These are phyloP conservation scores for Adansonia rubrostipa DNA, from an alignment of 441 rosid species.

Conservation along the genomic window DNA sequence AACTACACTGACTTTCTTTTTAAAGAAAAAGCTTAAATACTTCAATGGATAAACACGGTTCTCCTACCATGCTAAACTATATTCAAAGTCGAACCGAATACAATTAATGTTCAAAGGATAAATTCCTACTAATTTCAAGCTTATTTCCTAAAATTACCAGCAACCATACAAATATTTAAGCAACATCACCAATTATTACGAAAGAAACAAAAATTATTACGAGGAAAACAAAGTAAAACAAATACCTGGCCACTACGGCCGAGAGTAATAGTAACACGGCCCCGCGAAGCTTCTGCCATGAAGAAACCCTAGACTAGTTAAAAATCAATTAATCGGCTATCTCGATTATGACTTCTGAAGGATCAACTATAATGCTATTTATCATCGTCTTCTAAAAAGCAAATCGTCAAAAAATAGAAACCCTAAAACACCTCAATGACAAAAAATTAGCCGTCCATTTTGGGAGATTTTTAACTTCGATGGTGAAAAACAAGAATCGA, in stretches of 20 bases:
- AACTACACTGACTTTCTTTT: not conserved
- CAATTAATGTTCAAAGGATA: not conserved
- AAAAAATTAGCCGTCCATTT: not conserved
- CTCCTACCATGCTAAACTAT: no score
- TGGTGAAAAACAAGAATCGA: no score
- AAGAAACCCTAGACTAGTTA: slow-evolving; percentile 41
- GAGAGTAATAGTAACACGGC: slow-evolving; percentile 79
- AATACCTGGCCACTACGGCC: slow-evolving; percentile 80
- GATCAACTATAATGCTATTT: not conserved
- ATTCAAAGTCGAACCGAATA: not conserved
- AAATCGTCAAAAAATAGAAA: not conserved
- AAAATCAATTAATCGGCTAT: slow-evolving; percentile 30
- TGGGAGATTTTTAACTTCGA: no score
- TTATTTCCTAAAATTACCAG: slow-evolving; percentile 16
- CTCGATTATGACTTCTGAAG: not conserved
- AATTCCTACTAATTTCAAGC: slow-evolving; percentile 2
- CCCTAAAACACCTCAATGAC: slow-evolving; percentile 16
- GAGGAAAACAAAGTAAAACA: slow-evolving; percentile 10
- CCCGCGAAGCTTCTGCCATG: slow-evolving; percentile 73
- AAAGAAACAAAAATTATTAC: not conserved
- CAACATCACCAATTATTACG: slow-evolving; percentile 13
- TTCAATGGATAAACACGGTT: not conserved
- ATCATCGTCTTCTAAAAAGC: not conserved
- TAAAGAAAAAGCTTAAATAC: not conserved
- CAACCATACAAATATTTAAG: slow-evolving; percentile 25